These are phyloP conservation scores for Stramenopiles sp. DNA, from an alignment of 352 stramenopile genomes.

Conservation along the genomic window DNA sequence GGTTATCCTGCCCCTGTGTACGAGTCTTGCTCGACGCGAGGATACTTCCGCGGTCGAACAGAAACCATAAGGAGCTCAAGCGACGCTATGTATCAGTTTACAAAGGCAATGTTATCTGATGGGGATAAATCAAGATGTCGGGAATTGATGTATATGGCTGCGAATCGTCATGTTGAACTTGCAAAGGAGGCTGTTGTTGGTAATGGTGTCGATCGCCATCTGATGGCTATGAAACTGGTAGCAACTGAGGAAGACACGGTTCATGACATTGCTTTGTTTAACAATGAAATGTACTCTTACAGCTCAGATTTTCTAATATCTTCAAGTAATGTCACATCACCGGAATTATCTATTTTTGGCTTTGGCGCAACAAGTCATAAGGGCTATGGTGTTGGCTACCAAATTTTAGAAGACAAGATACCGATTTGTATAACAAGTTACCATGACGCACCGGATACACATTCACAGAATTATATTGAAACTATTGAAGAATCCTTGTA, in stretches of 20 bases:
- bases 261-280: constrained; percentile 52
- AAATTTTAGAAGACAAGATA: constrained; percentile 53
- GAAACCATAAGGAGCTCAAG: constrained; percentile 68
- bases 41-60: constrained; percentile 66
- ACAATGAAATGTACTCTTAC: constrained; percentile 42
- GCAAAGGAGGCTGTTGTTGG: constrained; percentile 63
- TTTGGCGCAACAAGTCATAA: constrained; percentile 61
- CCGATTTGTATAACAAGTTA: constrained; percentile 62
- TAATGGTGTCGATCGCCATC: constrained; percentile 55
- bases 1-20: constrained; percentile 53
- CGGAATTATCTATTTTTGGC: constrained; percentile 62
- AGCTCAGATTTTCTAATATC: constrained; percentile 65
- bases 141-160: constrained; percentile 27
- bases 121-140: constrained; percentile 19
- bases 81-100: constrained; percentile 23
- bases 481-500: constrained; percentile 40
- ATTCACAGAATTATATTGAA: constrained; percentile 44
- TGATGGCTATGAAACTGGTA: constrained; percentile 50
- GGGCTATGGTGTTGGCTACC: constrained; percentile 66
- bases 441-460: constrained; percentile 43
- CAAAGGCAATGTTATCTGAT: constrained; percentile 16
- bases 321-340: constrained; percentile 65
- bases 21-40: constrained; percentile 69
- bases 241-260: constrained; percentile 36
- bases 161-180: constrained; percentile 60